phyloP scores from a whole-genome alignment of 1,284 basidiomycete genomes.

The Apiotrichum sp. region DNA sequence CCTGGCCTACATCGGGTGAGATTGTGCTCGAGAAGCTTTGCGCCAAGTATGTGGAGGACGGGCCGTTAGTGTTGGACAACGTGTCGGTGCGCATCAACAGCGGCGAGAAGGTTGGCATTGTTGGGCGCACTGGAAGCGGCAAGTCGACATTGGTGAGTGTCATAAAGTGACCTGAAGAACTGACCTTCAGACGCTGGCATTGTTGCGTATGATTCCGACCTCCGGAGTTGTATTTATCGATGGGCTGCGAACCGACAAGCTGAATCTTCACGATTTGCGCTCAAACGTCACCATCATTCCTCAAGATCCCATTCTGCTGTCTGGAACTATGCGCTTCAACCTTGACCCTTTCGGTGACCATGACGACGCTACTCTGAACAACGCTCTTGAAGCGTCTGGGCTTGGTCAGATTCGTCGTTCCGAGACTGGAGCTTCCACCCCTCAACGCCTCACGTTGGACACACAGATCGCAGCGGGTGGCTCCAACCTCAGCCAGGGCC shows the following conservation, averaged over 20 bases:
- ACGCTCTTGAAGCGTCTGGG: constrained; percentile 50
- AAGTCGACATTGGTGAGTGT: constrained; percentile 53
- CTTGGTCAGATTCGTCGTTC: constrained; percentile 32
- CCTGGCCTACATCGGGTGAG: constrained; percentile 69
- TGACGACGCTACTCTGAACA: constrained; percentile 59
- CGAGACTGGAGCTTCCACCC: constrained; percentile 27
- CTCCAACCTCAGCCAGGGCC: constrained; percentile 62
- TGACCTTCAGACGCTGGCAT: constrained; percentile 34
- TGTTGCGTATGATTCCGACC: constrained; percentile 54
- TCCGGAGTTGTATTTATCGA: constrained; percentile 53
- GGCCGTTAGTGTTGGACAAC: constrained; percentile 54
- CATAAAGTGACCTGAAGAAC: not conserved
- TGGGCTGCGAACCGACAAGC: constrained; percentile 41
- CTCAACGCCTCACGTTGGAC: constrained; percentile 43
- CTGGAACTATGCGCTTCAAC: constrained; percentile 72
- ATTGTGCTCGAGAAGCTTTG: constrained; percentile 55
- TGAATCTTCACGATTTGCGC: constrained; percentile 61
- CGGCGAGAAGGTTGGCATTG: constrained; percentile 60
- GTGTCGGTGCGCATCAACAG: constrained; percentile 56
- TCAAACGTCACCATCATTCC: constrained; percentile 55
- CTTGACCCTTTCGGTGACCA: constrained; percentile 66
- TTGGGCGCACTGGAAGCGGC: constrained; percentile 67
- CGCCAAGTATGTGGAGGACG: constrained; percentile 45
- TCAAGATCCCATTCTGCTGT: constrained; percentile 60
- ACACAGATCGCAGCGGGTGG: constrained; percentile 49